Base-by-base conservation (phyloP, 2,329 filamentous ascomycete species). In the Tetracladium maxilliforme region DNA sequence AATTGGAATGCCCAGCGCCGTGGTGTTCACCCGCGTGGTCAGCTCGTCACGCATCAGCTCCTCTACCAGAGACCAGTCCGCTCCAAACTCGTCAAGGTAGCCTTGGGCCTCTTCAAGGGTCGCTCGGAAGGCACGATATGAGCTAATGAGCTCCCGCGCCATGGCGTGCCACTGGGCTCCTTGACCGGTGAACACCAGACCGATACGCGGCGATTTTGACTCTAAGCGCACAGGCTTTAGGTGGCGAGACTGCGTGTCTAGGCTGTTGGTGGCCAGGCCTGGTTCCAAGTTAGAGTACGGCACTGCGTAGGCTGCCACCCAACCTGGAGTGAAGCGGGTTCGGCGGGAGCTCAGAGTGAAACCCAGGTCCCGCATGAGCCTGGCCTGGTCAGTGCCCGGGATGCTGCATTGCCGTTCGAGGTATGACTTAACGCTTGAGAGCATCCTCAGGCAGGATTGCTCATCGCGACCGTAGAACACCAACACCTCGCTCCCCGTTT, bases 161-260 rank as follows among this genome's bases (percentile, higher is more conserved):
- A 54, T 54, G 16, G 42, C 42, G 17, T 38, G 33, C 47, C 47
- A 51, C 26, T 52, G 48, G 2, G 46, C 41, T 4, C 49, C 50
- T 30, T 52, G 50, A 6, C 49, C 50, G 14, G 40, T 41, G 19
- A 53, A 52, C 9, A 50, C 37, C 20, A 48, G 35, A 0, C 41
- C 38, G 7, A 47, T 14, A 4, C 26, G 34, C 6, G 23, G 10
- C 14, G 25, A n/a, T 21, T 27, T 26, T 14, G 23, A 14, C 15
- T 7, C 19, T 37, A 19, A 23, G 24, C 35, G 5, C 22, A 33
- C n/a, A n/a, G n/a, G n/a, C n/a, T n/a, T n/a, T n/a, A 13, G 8
- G 14, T 13, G 11, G 21, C 7, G 8, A 7, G 21, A 13, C 21
- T 8, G 21, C 14, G 21, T 10, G 21, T 13, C 7, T 10, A 22